Base-by-base conservation (phyloP, 495 filamentous ascomycete species). In the Talaromyces liani region DNA sequence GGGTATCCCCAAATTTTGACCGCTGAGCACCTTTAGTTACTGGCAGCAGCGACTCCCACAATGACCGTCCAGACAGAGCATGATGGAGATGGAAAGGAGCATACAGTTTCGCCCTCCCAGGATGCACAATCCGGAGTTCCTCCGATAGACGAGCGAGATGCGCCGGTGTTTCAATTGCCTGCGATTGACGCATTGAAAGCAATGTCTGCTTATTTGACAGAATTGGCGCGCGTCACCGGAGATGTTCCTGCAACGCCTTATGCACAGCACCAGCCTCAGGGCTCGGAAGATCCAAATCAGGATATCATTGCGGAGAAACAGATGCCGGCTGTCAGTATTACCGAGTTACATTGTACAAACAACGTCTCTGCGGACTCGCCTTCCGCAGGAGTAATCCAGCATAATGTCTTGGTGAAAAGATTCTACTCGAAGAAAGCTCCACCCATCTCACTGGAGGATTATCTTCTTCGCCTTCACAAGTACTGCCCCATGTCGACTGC, bases 401-500 rank as follows among this genome's bases (percentile, higher is more conserved):
- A 91, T 66, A 84, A 84, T 62, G 88, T 92, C 62, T 87, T 98
- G 58, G 89, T 89, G 10, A 86, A 91, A 31, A 92, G 94, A 63
- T 98, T 98, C 75, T 93, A 93, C 73, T 93, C 90, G 24, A 96
- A 94, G 70, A 83, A 85, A 39, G 85, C 89, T 1, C 94, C 94
- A 9, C 83, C 86, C 2, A 91, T 98, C 60, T 78, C 88, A 9
- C 77, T 98, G 54, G 86, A 88, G 67, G 89, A 95, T 56, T 98
- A 98, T 72, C 81, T 97, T 20, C 75, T 86, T 65, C 90, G 94
- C 53, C 84, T 98, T 57, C 93, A 98, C 71, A 82, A 80, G 41
- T 98, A 87, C 72, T 98, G 94, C 66, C 93, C 95, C 22, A 89
- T 97, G 85, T 95, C 92, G n/a, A 93, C 94, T 2, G 93, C 87